Conservation (phyloP, 2,329 filamentous ascomycete species). For the Alternaria conjuncta region DNA sequence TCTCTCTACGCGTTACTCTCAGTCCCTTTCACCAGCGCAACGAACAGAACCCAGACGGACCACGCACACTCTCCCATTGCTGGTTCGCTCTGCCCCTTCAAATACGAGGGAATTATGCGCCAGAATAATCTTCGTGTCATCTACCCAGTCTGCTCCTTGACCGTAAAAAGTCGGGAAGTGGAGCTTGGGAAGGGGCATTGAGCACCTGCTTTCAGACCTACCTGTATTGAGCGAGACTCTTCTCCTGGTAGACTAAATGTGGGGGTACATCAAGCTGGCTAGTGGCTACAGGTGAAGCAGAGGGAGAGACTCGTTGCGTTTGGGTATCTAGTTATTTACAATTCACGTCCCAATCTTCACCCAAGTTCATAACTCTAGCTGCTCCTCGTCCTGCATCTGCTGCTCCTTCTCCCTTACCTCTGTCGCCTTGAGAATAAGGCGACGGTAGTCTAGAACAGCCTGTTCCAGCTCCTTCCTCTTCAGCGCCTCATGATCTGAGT, state of each 20-base stretch:
- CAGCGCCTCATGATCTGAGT: slow-evolving; percentile 82
- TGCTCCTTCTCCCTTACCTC: slow-evolving; percentile 31
- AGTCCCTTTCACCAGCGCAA: slow-evolving; percentile 29
- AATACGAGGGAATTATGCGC: slow-evolving; percentile 19
- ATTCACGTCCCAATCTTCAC: not conserved
- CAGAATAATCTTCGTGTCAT: slow-evolving; percentile 28
- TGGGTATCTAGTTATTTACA: not conserved
- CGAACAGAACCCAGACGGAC: slow-evolving; percentile 39
- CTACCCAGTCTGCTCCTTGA: slow-evolving; percentile 9
- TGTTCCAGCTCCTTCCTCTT: slow-evolving; percentile 76
- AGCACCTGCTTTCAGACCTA: slow-evolving; percentile 43
- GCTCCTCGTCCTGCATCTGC: not conserved
- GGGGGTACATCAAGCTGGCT: slow-evolving; percentile 27
- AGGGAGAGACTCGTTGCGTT: not conserved
- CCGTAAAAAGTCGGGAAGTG: not conserved
- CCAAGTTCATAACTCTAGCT: slow-evolving; percentile 31
- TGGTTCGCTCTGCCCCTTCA: slow-evolving; percentile 28
- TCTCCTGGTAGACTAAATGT: slow-evolving; percentile 46
- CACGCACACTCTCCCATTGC: slow-evolving; percentile 25
- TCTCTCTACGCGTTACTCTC: slow-evolving; percentile 1
- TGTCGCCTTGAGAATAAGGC: slow-evolving; percentile 41
- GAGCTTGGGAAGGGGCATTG: slow-evolving; percentile 20
- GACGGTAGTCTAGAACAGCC: slow-evolving; percentile 81
- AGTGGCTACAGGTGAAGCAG: too few relatives aligned
- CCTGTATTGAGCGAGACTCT: slow-evolving; percentile 39